Percentiles rank a stretch among this genome's conserved stretches.
phyloP scores from a whole-genome alignment of 1,139 yeast genomes.

The Suhomyces yuchorum region DNA sequence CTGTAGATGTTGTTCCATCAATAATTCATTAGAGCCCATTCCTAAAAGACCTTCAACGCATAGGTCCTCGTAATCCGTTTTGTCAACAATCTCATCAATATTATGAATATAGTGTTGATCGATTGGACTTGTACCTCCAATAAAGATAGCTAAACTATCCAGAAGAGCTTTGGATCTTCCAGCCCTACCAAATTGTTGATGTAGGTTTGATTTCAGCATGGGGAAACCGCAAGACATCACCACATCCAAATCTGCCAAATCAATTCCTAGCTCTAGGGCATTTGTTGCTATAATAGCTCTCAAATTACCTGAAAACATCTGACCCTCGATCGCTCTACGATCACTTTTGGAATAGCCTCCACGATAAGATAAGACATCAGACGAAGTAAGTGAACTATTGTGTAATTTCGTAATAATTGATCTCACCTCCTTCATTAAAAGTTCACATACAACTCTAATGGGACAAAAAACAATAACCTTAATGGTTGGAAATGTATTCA shows the following conservation, averaged over 20 bases:
- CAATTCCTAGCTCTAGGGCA: slow-evolving; percentile 93
- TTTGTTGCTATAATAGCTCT: slow-evolving; percentile 91
- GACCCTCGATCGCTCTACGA: slow-evolving; percentile 80
- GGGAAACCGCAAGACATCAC: slow-evolving; percentile 95
- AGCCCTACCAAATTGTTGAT: slow-evolving; percentile 96
- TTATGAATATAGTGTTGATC: slow-evolving; percentile 82
- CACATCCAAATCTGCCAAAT: slow-evolving; percentile 88
- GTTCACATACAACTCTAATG: slow-evolving; percentile 82
- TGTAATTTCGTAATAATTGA: slow-evolving; percentile 33
- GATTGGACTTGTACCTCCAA: slow-evolving; percentile 82
- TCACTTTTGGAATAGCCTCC: slow-evolving; percentile 92
- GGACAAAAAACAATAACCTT: slow-evolving; percentile 90
- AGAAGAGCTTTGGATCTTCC: slow-evolving; percentile 78
- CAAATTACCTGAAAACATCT: slow-evolving; percentile 84
- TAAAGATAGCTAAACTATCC: slow-evolving; percentile 68
- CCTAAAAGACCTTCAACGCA: slow-evolving; percentile 45
- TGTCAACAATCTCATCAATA: slow-evolving; percentile 62
- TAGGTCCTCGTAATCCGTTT: slow-evolving; percentile 42
- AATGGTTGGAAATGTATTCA: slow-evolving; percentile 51
- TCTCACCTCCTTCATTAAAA: slow-evolving; percentile 80
- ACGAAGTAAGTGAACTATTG: slow-evolving; percentile 37
- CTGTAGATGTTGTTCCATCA: slow-evolving; percentile 81
- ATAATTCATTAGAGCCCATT: slow-evolving; percentile 34
- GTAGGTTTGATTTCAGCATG: slow-evolving; percentile 76
- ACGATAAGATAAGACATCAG: slow-evolving; percentile 85